A percentile compares a stretch with the other conserved stretches of the same genome.
Evolutionary conservation across 2,329 filamentous ascomycete genomes (phyloP).

Genomic region (Sphaceloma murrayae): DNA sequence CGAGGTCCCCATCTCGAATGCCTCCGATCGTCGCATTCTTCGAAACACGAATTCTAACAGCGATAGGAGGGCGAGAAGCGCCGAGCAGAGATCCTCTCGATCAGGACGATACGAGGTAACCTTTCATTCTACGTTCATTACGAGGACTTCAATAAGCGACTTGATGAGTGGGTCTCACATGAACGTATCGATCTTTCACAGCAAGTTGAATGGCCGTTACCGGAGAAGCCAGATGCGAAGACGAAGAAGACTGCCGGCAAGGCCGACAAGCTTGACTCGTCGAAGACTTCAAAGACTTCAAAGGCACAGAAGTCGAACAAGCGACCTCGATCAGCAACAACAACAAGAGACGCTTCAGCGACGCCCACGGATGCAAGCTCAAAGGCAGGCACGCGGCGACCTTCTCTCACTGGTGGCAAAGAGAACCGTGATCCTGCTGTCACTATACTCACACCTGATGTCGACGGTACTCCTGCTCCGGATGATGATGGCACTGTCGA

Average conservation of each 20-base stretch:
- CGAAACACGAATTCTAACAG: no score
- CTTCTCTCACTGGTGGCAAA: conserved; percentile 50
- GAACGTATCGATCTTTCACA: conserved; percentile 74
- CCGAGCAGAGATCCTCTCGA: conserved; percentile 93
- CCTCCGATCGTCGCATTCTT: no score
- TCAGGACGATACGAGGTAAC: conserved; percentile 78
- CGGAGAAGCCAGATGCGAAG: conserved; percentile 84
- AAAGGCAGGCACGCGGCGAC: conserved; percentile 35
- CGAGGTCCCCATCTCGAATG: no score
- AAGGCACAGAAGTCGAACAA: conserved; percentile 40
- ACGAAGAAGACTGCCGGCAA: conserved; percentile 54
- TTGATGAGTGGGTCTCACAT: conserved; percentile 79
- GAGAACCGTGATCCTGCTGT: conserved; percentile 47
- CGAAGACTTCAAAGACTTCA: conserved; percentile 25
- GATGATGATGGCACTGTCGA: conserved; percentile 46
- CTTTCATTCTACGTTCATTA: conserved; percentile 95
- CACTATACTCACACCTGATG: conserved; percentile 36
- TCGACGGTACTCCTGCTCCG: conserved; percentile 41
- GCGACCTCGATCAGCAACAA: conserved; percentile 34
- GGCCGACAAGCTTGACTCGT: conserved; percentile 31
- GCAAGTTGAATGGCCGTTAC: conserved; percentile 93
- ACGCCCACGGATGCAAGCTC: conserved; percentile 42
- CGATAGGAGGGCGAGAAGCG: conserved; percentile 70
- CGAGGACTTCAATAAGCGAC: conserved; percentile 91
- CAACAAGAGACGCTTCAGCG: conserved; percentile 42